A percentile compares a stretch with the other conserved stretches of the same genome.
Conservation (phyloP, 108 stramenopile species). For the Pinguiococcus pyrenoidosus region DNA sequence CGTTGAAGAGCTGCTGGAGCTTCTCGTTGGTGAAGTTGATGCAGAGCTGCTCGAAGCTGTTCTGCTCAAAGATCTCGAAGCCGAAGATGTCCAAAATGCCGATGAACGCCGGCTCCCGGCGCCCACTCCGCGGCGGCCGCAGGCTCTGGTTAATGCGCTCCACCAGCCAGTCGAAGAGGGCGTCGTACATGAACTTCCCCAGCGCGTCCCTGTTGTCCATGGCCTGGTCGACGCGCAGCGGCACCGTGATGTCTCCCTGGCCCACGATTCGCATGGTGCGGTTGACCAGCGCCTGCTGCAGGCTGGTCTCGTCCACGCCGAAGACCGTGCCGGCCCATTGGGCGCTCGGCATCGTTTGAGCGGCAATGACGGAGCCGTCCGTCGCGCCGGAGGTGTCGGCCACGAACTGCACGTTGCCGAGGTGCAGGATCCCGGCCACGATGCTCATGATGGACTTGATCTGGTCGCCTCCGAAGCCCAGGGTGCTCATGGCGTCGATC, state of each 20-base stretch:
- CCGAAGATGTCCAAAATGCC: slow-evolving; percentile 25
- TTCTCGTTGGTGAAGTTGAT: slow-evolving; percentile 98
- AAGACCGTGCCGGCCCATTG: slow-evolving; percentile 56
- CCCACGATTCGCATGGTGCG: slow-evolving; percentile 57
- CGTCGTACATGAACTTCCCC: slow-evolving; percentile 26
- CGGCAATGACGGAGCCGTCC: neutral
- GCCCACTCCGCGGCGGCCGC: too few species aligned
- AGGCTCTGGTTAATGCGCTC: slow-evolving; percentile 50
- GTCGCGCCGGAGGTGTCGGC: slow-evolving; percentile 39
- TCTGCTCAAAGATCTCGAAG: slow-evolving; percentile 3
- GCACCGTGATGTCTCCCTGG: slow-evolving; percentile 39
- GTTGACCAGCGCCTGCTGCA: too few species aligned
- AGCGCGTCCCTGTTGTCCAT: slow-evolving; percentile 33
- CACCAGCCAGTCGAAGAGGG: slow-evolving; percentile 53
- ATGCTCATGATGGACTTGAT: neutral
- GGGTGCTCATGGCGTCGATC: slow-evolving; percentile 5
- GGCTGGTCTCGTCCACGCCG: slow-evolving; percentile 5
- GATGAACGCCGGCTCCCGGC: slow-evolving; percentile 11
- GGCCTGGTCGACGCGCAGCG: slow-evolving; percentile 23
- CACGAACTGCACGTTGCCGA: slow-evolving; percentile 18
- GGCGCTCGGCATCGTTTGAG: too few species aligned
- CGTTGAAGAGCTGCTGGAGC: slow-evolving; percentile 96
- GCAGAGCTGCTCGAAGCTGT: slow-evolving; percentile 70
- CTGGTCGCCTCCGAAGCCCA: slow-evolving; percentile 1
- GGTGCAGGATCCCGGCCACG: slow-evolving; percentile 20